Evolutionary conservation across 169 alveolate species (phyloP).

Genomic region (Babesia bovis): DNA sequence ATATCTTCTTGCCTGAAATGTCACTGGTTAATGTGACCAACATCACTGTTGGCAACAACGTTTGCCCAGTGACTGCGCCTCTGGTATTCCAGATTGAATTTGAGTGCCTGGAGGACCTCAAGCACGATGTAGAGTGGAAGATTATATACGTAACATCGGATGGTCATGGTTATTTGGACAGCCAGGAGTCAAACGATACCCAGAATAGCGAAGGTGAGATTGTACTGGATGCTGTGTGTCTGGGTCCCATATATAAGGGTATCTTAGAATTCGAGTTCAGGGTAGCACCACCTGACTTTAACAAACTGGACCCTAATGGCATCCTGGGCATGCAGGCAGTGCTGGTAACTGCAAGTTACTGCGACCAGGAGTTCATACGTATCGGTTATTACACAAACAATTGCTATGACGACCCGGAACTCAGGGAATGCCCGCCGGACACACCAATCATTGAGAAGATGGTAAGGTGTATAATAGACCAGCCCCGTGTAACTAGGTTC

Average conservation of each 20-base stretch:
- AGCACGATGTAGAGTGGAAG: conserved; percentile 91
- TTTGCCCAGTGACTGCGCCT: conserved; percentile 88
- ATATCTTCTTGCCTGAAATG: no score
- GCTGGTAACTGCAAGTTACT: conserved; percentile 91
- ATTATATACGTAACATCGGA: conserved; percentile 82
- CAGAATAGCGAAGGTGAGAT: conserved; percentile 84
- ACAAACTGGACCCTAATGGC: conserved; percentile 78
- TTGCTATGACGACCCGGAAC: conserved; percentile 88
- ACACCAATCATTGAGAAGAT: conserved; percentile 88
- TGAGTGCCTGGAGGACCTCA: conserved; percentile 88
- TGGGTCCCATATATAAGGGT: conserved; percentile 93
- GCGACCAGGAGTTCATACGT: conserved; percentile 93
- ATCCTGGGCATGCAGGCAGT: conserved; percentile 96
- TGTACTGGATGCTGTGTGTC: conserved; percentile 90
- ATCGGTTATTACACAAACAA: conserved; percentile 96
- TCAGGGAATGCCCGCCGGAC: conserved; percentile 94
- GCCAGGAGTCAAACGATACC: conserved; percentile 2
- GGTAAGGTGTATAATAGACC: conserved; percentile 90
- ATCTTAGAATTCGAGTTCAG: conserved; percentile 90
- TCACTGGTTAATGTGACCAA: conserved; percentile 92
- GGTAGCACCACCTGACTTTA: conserved; percentile 91
- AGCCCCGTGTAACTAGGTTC: conserved; percentile 97
- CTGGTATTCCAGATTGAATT: conserved; percentile 90
- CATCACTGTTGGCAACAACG: conserved; percentile 88
- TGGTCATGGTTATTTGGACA: conserved; percentile 63